Conservation (phyloP, 345 rosid species). For the Salix arbutifolia region DNA sequence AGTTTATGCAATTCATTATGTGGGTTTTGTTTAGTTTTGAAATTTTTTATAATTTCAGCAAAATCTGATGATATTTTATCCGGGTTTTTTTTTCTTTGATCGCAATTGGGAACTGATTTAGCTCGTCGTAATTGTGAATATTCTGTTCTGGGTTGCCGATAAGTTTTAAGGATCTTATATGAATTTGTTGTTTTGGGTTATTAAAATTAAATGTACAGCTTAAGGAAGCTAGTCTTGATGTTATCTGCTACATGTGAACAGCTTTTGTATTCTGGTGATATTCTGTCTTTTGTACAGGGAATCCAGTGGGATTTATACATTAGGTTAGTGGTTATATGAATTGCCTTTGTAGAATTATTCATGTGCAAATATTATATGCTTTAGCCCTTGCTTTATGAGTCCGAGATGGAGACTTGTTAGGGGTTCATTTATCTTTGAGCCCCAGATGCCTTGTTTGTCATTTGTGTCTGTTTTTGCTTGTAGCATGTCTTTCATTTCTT, state of each 20-base stretch:
- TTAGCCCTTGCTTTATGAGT: background rate
- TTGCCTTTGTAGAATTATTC: background rate
- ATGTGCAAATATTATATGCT: background rate
- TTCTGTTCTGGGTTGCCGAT: background rate
- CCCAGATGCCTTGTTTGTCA: background rate
- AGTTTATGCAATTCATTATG: background rate
- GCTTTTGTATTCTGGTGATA: background rate
- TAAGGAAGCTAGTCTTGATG: background rate
- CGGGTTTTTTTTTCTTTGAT: background rate
- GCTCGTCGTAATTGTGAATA: background rate
- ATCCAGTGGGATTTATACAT: background rate
- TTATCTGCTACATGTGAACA: background rate
- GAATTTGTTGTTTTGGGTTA: background rate
- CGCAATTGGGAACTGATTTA: background rate
- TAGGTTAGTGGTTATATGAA: background rate
- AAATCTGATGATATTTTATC: background rate
- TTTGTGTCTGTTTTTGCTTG: background rate
- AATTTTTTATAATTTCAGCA: conserved; percentile 1
- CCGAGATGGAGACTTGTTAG: background rate
- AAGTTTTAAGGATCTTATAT: background rate
- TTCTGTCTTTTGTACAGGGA: background rate
- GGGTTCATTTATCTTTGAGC: background rate
- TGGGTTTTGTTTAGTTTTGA: conserved; percentile 13
- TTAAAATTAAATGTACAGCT: background rate
- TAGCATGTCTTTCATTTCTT: background rate